These are phyloP conservation scores for Bremia lactucae DNA, from an alignment of 352 stramenopile species.

Conservation along the genomic window DNA sequence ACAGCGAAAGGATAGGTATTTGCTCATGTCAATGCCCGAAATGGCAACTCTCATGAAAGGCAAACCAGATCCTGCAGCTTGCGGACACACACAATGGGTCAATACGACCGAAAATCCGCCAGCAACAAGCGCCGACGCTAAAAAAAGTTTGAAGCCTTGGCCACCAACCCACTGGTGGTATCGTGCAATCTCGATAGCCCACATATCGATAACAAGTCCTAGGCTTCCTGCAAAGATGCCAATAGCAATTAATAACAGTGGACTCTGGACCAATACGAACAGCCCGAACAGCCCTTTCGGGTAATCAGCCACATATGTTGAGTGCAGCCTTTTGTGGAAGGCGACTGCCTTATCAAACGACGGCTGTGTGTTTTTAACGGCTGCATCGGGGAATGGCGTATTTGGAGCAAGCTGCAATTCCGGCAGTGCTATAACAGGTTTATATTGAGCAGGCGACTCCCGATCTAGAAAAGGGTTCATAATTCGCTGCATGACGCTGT, in stretches of 20 bases:
- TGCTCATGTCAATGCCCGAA: conserved; percentile 72
- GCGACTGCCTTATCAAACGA: conserved; percentile 40
- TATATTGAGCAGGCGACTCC: conserved; percentile 18
- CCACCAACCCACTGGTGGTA: conserved; percentile 50
- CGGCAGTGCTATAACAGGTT: conserved; percentile 8
- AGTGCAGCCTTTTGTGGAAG: conserved; percentile 67
- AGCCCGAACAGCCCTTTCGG: conserved; percentile 40
- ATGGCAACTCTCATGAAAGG: conserved; percentile 77
- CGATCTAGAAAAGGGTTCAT: conserved; percentile 63
- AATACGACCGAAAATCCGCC: conserved; percentile 38
- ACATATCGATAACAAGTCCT: conserved; percentile 54
- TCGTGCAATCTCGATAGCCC: conserved; percentile 44
- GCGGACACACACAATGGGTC: conserved; percentile 50
- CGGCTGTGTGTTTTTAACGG: conserved; percentile 4
- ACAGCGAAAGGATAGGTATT: conserved; percentile 57
- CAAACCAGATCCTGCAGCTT: conserved; percentile 62
- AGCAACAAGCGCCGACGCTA: conserved; percentile 37
- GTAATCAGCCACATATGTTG: conserved; percentile 62
- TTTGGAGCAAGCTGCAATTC: conserved; percentile 3
- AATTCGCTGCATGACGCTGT: conserved; percentile 64
- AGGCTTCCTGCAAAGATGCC: conserved; percentile 57
- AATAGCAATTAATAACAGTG: conserved; percentile 51
- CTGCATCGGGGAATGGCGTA: neutral
- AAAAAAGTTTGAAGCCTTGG: conserved; percentile 48
- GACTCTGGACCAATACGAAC: conserved; percentile 64